Evolutionary conservation across 1,284 basidiomycete species (phyloP).

Genomic region (Pterula multifida): DNA sequence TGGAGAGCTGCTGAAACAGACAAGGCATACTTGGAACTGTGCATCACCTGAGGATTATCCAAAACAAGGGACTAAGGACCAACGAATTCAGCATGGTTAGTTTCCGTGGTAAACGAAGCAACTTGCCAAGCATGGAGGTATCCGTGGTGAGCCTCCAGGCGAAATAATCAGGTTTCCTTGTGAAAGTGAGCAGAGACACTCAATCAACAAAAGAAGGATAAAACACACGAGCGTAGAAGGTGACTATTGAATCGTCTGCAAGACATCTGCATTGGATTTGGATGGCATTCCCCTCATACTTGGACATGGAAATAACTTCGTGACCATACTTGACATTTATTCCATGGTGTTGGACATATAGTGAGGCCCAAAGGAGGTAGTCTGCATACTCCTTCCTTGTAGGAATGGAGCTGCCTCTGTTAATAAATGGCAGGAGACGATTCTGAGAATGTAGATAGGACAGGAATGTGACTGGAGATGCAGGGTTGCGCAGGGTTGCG

Average conservation of each 20-base stretch:
- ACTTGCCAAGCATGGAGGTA: conserved; percentile 20
- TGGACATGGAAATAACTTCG: conserved; percentile 31
- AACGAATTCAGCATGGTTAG: background rate
- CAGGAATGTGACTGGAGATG: conserved; percentile 45
- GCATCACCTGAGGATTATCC: conserved; percentile 26
- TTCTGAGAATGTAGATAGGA: conserved; percentile 40
- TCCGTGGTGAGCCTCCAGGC: conserved; percentile 34
- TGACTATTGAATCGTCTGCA: conserved; percentile 21
- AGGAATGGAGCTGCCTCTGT: conserved; percentile 83
- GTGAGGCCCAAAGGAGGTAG: conserved; percentile 44
- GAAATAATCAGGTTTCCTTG: conserved; percentile 37
- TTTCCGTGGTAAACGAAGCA: background rate
- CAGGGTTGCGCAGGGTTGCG: conserved; percentile 42
- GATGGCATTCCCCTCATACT: conserved; percentile 22
- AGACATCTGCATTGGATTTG: conserved; percentile 25
- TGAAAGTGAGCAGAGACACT: conserved; percentile 8
- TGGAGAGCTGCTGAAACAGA: conserved; percentile 26
- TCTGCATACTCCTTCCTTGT: conserved; percentile 74
- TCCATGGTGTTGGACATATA: conserved; percentile 29
- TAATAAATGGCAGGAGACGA: conserved; percentile 51
- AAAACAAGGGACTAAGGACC: conserved; percentile 4
- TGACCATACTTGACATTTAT: conserved; percentile 35
- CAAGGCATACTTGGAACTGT: conserved; percentile 32
- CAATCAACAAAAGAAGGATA: background rate
- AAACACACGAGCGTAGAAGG: conserved; percentile 27